These are phyloP conservation scores for Anthoceros angustus DNA, from an alignment of 225 moss, liverwort and hornwort genomes.

Conservation along the genomic window DNA sequence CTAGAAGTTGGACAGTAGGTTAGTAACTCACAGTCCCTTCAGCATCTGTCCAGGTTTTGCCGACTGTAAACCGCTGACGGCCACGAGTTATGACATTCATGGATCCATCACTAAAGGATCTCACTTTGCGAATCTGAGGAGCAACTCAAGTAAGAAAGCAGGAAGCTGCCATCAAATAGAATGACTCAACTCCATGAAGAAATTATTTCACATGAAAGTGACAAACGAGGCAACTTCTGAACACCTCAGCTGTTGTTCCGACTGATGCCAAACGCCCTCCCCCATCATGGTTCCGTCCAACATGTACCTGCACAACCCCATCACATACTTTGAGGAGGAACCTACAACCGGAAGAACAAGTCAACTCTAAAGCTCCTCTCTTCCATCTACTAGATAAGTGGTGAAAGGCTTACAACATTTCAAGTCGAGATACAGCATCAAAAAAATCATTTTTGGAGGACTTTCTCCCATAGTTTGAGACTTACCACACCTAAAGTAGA, in stretches of 20 bases:
- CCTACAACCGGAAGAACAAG: not conserved
- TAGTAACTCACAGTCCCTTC: slow-evolving; percentile 62
- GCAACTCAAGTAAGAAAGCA: not conserved
- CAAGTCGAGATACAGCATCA: too few species aligned
- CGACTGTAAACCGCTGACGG: slow-evolving; percentile 74
- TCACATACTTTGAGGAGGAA: not conserved
- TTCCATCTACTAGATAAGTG: too few species aligned
- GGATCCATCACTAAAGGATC: slow-evolving; percentile 79
- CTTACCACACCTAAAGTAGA: slow-evolving; percentile 78
- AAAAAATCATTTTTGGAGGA: too few species aligned
- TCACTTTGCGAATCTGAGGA: slow-evolving; percentile 66
- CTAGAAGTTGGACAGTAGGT: not conserved
- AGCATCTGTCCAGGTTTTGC: slow-evolving; percentile 81
- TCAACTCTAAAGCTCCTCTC: too few species aligned
- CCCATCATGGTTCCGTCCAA: slow-evolving; percentile 43
- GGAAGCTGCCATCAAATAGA: not conserved
- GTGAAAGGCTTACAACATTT: too few species aligned
- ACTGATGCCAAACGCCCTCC: slow-evolving; percentile 69
- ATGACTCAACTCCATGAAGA: not conserved
- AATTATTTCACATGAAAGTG: not conserved
- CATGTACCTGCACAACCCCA: slow-evolving; percentile 48
- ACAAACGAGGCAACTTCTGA: slow-evolving; percentile 5
- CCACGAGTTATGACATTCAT: slow-evolving; percentile 89
- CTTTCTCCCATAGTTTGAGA: not conserved
- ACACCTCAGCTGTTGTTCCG: slow-evolving; percentile 89